phyloP scores from a whole-genome alignment of 2,329 filamentous ascomycete species.

The Verticillium dahliae region DNA sequence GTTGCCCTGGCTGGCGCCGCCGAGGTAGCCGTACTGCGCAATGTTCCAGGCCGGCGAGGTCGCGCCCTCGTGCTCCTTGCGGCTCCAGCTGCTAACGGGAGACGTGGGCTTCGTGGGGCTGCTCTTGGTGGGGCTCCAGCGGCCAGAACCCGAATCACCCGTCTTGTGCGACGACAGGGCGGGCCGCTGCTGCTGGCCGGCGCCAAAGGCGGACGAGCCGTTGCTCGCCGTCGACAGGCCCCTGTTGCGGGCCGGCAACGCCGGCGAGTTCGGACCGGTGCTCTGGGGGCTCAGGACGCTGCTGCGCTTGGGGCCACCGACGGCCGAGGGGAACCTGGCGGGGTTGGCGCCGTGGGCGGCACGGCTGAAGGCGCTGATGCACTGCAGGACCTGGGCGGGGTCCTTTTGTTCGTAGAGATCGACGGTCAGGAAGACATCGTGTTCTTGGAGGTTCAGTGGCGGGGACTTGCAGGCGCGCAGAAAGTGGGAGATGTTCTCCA shows the following conservation, averaged over 20 bases:
- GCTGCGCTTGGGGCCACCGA: constrained; percentile 59
- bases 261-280: constrained; percentile 40
- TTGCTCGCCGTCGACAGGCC: constrained; percentile 53
- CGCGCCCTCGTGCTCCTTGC: constrained; percentile 68
- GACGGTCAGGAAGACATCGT: constrained; percentile 95
- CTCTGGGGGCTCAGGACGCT: constrained; percentile 58
- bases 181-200: constrained; percentile 21
- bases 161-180: constrained; percentile 40
- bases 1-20: constrained; percentile 91
- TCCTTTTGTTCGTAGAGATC: constrained; percentile 95
- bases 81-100: constrained; percentile 83
- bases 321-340: constrained; percentile 62
- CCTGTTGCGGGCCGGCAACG: constrained; percentile 37
- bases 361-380: constrained; percentile 84
- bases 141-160: constrained; percentile 47
- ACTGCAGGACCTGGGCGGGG: constrained; percentile 91
- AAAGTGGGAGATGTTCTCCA: constrained; percentile 99
- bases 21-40: constrained; percentile 97
- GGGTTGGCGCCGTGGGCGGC: constrained; percentile 72
- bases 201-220: constrained; percentile 42
- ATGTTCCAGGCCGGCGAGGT: constrained; percentile 97
- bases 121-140: constrained; percentile 56
- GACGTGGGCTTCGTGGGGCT: constrained; percentile 43
- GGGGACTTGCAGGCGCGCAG: constrained; percentile 78
- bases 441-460: constrained; percentile 80